phyloP scores from a whole-genome alignment of 1,284 basidiomycete genomes.

The Chalciporus sp. region DNA sequence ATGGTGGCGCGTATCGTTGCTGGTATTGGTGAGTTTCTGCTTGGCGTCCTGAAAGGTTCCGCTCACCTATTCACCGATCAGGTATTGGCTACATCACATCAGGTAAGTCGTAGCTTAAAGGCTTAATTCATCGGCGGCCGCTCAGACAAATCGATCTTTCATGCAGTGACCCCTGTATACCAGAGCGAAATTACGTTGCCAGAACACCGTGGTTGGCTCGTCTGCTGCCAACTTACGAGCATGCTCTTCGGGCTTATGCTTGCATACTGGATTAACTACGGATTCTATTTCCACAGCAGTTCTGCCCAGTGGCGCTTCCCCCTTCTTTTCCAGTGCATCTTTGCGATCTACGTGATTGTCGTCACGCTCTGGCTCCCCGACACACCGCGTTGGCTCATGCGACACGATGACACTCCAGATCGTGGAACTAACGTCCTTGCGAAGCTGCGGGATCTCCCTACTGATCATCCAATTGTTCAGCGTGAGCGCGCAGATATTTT shows the following conservation, averaged over 20 bases:
- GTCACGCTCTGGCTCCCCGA: constrained; percentile 19
- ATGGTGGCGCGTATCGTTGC: constrained; percentile 17
- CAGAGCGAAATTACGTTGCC: constrained; percentile 20
- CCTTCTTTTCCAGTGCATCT: constrained; percentile 17
- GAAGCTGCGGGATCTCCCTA: constrained; percentile 11
- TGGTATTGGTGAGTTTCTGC: constrained; percentile 9
- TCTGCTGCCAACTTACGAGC: constrained; percentile 20
- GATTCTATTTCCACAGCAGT: constrained; percentile 15
- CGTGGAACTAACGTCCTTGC: constrained; percentile 16
- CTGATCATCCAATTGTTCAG: constrained; percentile 10
- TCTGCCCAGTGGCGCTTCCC: constrained; percentile 20
- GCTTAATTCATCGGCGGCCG: background rate
- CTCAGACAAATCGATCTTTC: background rate
- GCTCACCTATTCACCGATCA: background rate
- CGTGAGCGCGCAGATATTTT: constrained; percentile 13
- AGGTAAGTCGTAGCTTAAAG: background rate
- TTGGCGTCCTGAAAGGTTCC: background rate
- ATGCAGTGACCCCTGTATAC: constrained; percentile 18
- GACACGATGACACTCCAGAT: constrained; percentile 11
- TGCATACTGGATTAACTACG: constrained; percentile 22
- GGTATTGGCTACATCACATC: constrained; percentile 22
- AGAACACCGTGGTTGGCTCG: constrained; percentile 18
- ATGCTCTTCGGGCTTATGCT: constrained; percentile 15
- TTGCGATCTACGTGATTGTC: constrained; percentile 15
- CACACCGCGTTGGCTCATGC: constrained; percentile 21